Percentiles rank a stretch among this genome's conserved stretches.
These are phyloP conservation scores for Salix arbutifolia DNA, from an alignment of 345 rosid genomes.

Conservation along the genomic window DNA sequence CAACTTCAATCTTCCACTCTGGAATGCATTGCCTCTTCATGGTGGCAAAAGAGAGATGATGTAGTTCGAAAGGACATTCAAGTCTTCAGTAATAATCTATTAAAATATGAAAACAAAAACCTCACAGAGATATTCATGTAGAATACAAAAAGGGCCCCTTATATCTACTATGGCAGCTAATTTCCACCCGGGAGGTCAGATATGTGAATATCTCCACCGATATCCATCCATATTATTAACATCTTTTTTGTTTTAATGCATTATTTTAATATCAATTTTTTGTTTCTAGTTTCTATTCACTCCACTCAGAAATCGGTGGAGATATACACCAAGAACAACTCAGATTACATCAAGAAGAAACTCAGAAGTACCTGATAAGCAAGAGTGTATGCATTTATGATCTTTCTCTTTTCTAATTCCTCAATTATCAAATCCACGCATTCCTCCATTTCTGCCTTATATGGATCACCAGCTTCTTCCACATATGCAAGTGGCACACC, in stretches of 20 bases:
- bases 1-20: not conserved
- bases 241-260: too few relatives aligned
- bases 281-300: not conserved
- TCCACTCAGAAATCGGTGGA: not conserved
- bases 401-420: conserved; percentile 81
- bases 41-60: not conserved
- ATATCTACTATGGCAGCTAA: too few relatives aligned
- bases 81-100: too few relatives aligned
- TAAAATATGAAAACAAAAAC: too few relatives aligned
- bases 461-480: conserved; percentile 98
- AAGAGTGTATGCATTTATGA: conserved; percentile 70
- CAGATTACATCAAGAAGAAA: conserved; percentile 3
- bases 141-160: not conserved
- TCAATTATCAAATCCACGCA: conserved; percentile 95
- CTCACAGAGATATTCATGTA: not conserved
- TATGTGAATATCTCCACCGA: too few relatives aligned
- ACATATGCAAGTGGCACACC: conserved; percentile 99
- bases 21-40: not conserved
- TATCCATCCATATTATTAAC: too few relatives aligned
- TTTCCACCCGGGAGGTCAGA: too few relatives aligned
- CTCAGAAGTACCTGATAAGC: conserved; percentile 77
- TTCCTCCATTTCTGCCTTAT: conserved; percentile 99
- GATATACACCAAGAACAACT: not conserved
- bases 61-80: too few relatives aligned
- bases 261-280: not conserved